Base-by-base conservation (phyloP, 176 grass and related monocot genomes). In the Ananas comosus region DNA sequence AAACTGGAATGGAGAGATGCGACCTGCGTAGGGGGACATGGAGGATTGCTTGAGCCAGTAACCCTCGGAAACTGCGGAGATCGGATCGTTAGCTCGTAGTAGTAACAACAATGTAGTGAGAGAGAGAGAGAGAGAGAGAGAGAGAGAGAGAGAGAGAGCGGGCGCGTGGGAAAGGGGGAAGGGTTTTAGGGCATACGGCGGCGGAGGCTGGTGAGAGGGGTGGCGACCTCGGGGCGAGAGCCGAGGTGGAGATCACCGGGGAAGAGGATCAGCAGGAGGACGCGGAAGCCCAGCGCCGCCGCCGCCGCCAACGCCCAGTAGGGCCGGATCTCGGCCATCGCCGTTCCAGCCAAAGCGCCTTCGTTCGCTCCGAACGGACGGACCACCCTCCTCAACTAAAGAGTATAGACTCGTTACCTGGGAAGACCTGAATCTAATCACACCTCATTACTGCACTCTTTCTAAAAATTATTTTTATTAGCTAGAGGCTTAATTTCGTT, bases 1-100 rank as follows among this genome's bases (percentile, higher is more conserved):
- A 80, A 68, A 7, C 1, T 67, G 49, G 66, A 42, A 64, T 47
- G 68, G 51, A 22, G 17, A 52, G 65, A 63, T 69, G 56, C 50
- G 64, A 90, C 94, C 94, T 17, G 94, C 77, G 65, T 97, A 92
- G 0, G 94, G 94, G 29, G 89, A 90, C 79, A 97, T 83, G 59
- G 94, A 85, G 10, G 84, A 79, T 67, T 84, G 89, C 84, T 93
- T 97, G 74, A 97, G 80, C 94, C 94, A 97, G 84, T 97, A 97
- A 33, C 86, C 94, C 69, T 97, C 89, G 22, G 89, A 79, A 53
- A 97, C 94, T 97, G 79, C 72, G 77, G 67, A 61, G 13, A 61
- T 61, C 54, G n/a, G 54, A 17, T 61, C 21, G 17, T n/a, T 2
- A 66, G 80, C 27, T 72, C 12, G 51, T 65, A 25, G 70, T 28